Evolutionary conservation across 768 basidiomycete species (phyloP).

Genomic region (Macrolepiota dolichaula): DNA sequence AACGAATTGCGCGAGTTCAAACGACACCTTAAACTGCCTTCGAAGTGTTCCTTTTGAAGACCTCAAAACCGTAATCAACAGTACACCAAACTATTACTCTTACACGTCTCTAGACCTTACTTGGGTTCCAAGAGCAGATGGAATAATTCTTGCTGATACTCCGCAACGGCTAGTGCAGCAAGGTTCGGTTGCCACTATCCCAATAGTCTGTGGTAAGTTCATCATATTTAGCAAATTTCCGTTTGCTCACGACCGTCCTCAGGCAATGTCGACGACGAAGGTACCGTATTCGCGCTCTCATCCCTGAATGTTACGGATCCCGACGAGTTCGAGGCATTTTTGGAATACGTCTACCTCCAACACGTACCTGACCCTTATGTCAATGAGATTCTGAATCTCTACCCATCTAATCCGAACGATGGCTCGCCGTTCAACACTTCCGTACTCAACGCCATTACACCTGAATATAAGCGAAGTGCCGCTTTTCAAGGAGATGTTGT

Average conservation of each 20-base stretch:
- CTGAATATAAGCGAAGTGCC: slow-evolving; percentile 50
- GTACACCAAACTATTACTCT: slow-evolving; percentile 21
- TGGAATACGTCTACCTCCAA: slow-evolving; percentile 19
- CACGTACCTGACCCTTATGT: slow-evolving; percentile 18
- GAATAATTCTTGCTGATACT: slow-evolving; percentile 40
- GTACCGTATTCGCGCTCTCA: slow-evolving; percentile 44
- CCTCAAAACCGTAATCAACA: slow-evolving; percentile 27
- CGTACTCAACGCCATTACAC: slow-evolving; percentile 32
- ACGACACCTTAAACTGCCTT: slow-evolving; percentile 41
- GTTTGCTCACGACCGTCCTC: background rate
- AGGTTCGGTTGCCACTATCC: slow-evolving; percentile 45
- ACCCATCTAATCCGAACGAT: slow-evolving; percentile 31
- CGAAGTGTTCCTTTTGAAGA: slow-evolving; percentile 29
- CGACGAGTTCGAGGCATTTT: slow-evolving; percentile 18
- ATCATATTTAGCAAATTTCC: too few relatives aligned
- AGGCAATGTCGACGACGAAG: slow-evolving; percentile 58
- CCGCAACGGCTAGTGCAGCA: slow-evolving; percentile 39
- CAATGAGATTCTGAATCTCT: slow-evolving; percentile 22
- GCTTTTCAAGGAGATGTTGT: slow-evolving; percentile 47
- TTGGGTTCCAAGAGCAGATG: slow-evolving; percentile 50
- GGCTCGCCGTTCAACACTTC: slow-evolving; percentile 54
- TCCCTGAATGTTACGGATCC: slow-evolving; percentile 37
- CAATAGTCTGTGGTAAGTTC: slow-evolving; percentile 38
- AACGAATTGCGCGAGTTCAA: slow-evolving; percentile 29
- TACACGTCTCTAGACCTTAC: slow-evolving; percentile 39